A percentile compares a stretch with the other conserved stretches of the same genome.
Conservation (phyloP, 2,329 filamentous ascomycete species). For the Calycina marina region DNA sequence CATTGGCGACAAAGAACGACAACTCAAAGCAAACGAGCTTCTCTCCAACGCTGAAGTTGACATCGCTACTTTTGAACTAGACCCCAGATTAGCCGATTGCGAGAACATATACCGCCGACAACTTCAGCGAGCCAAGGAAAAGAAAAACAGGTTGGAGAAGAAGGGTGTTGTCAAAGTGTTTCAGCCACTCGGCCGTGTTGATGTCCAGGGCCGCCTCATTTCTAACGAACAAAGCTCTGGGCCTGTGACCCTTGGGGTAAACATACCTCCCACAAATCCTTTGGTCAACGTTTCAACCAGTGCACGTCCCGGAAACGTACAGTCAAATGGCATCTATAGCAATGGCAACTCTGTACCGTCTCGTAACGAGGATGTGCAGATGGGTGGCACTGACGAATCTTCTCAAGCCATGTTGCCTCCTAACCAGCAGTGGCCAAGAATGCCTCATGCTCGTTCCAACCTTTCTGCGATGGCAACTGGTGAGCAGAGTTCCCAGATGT, state of each 20-base stretch:
- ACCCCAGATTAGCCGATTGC: constrained; percentile 58
- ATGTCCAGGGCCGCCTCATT: constrained; percentile 24
- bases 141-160: constrained; percentile 46
- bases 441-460: constrained; percentile 28
- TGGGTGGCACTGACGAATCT: constrained; percentile 38
- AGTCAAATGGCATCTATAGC: constrained; percentile 44
- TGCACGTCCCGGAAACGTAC: constrained; percentile 27
- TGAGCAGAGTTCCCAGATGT: constrained; percentile 39
- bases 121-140: constrained; percentile 44
- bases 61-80: constrained; percentile 58
- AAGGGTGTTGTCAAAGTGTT: constrained; percentile 9
- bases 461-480: constrained; percentile 13
- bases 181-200: constrained; percentile 29
- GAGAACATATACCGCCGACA: constrained; percentile 69
- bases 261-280: constrained; percentile 38
- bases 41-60: constrained; percentile 90
- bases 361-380: constrained; percentile 38
- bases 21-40: constrained; percentile 81
- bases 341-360: constrained; percentile 42
- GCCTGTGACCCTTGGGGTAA: constrained; percentile 47
- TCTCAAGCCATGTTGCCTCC: constrained; percentile 35
- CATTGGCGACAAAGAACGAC: constrained; percentile 67
- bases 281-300: constrained; percentile 26
- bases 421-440: constrained; percentile 21
- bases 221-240: constrained; percentile 33